phyloP scores from a whole-genome alignment of 441 rosid species.

The Arabidopsis lyrata region DNA sequence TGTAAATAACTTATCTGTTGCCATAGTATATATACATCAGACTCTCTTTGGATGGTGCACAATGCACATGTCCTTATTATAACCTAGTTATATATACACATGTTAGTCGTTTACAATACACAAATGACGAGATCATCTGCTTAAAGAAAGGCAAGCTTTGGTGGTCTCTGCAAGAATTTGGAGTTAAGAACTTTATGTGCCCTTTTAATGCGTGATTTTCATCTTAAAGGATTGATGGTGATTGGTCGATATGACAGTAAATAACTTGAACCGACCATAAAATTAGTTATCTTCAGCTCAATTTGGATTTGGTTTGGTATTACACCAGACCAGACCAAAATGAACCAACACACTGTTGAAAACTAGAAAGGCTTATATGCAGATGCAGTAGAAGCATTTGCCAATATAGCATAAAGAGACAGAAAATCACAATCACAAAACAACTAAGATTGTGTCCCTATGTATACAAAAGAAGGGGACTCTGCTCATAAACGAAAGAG shows the following conservation, averaged over 20 bases:
- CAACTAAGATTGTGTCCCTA: slow-evolving; percentile 41
- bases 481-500: slow-evolving; percentile 32
- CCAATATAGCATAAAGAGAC: slow-evolving; percentile 26
- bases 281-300: neutral
- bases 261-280: neutral
- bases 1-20: slow-evolving; percentile 29
- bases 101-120: slow-evolving; percentile 16
- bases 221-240: neutral
- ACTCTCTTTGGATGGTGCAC: slow-evolving; percentile 15
- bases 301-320: neutral
- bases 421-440: slow-evolving; percentile 35
- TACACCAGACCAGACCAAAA: slow-evolving; percentile 1
- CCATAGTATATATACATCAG: slow-evolving; percentile 33
- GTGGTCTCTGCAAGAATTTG: slow-evolving; percentile 5
- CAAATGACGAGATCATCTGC: neutral
- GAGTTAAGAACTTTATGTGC: neutral
- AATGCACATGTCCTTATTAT: slow-evolving; percentile 5
- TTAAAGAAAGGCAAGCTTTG: neutral
- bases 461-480: slow-evolving; percentile 38
- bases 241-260: neutral
- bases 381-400: slow-evolving; percentile 35
- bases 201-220: neutral
- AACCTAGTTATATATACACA: slow-evolving; percentile 27
- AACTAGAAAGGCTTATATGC: slow-evolving; percentile 33
- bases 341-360: slow-evolving; percentile 22